Conservation (phyloP, 2,329 filamentous ascomycete genomes). For the Colletotrichum magnum region DNA sequence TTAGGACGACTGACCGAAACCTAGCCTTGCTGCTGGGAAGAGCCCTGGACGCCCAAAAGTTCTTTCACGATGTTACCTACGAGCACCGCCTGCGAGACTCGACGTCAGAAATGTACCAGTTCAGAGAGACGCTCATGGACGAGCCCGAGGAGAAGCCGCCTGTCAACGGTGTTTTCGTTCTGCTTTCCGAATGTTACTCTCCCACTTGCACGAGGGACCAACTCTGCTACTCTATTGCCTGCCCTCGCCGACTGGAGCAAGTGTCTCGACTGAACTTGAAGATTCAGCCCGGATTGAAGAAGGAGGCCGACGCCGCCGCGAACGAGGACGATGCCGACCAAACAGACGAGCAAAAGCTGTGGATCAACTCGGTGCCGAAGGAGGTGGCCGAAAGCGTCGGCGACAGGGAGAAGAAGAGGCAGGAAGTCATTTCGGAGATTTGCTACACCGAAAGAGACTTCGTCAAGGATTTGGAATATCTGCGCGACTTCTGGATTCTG, state of each 20-base stretch:
- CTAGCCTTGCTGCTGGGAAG: conserved; percentile 90
- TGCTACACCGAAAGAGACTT: conserved; percentile 99
- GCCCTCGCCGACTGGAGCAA: conserved; percentile 92
- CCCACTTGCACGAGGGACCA: conserved; percentile 96
- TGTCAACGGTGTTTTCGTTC: conserved; percentile 96
- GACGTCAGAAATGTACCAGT: conserved; percentile 96
- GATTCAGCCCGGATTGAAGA: conserved; percentile 88
- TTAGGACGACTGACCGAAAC: conserved; percentile 96
- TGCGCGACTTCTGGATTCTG: conserved; percentile 98
- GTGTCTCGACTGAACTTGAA: conserved; percentile 95
- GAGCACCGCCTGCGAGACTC: conserved; percentile 96
- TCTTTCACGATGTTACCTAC: conserved; percentile 99
- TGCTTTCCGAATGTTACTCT: conserved; percentile 97
- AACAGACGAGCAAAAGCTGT: conserved; percentile 96
- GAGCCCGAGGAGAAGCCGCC: conserved; percentile 77
- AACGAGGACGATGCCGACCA: conserved; percentile 87
- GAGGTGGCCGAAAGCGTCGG: conserved; percentile 91
- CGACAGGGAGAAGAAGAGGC: conserved; percentile 95
- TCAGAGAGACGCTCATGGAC: conserved; percentile 92
- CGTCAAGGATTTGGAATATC: conserved; percentile 97
- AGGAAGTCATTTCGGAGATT: conserved; percentile 97
- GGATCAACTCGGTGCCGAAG: conserved; percentile 98
- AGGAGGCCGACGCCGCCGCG: conserved; percentile 68
- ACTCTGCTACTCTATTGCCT: conserved; percentile 98
- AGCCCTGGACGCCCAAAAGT: conserved; percentile 96